Conservation (phyloP, 352 stramenopile species). For the Pythium myriotylum region DNA sequence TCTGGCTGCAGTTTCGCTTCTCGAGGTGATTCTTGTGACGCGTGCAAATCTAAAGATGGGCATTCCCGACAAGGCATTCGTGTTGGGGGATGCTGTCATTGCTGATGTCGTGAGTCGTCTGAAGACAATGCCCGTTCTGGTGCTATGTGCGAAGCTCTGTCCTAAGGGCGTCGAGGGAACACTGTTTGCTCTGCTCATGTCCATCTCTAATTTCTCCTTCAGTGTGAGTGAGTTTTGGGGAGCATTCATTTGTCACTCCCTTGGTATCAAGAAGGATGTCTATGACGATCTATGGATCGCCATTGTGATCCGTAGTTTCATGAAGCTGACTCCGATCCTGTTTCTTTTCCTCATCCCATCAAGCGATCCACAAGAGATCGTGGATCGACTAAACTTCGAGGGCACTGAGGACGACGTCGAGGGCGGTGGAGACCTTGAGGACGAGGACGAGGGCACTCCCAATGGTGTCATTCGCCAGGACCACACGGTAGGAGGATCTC, state of each 20-base stretch:
- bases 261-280: slow-evolving; percentile 90
- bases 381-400: slow-evolving; percentile 68
- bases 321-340: slow-evolving; percentile 91
- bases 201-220: slow-evolving; percentile 95
- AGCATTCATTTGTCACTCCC: slow-evolving; percentile 83
- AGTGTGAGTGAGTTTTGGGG: slow-evolving; percentile 94
- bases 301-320: slow-evolving; percentile 90
- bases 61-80: slow-evolving; percentile 95
- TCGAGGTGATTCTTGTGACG: slow-evolving; percentile 90
- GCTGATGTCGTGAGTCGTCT: slow-evolving; percentile 79
- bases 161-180: slow-evolving; percentile 95
- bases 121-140: slow-evolving; percentile 93
- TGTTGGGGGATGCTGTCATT: slow-evolving; percentile 94
- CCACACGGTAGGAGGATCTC: slow-evolving; percentile 23
- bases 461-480: slow-evolving; percentile 24
- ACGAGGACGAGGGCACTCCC: slow-evolving; percentile 25
- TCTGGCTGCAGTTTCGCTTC: slow-evolving; percentile 65
- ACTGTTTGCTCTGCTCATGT: slow-evolving; percentile 97
- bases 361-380: slow-evolving; percentile 76
- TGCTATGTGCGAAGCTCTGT: slow-evolving; percentile 94
- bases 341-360: slow-evolving; percentile 86
- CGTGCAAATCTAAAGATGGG: slow-evolving; percentile 90
- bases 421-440: slow-evolving; percentile 15
- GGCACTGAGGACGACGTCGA: slow-evolving; percentile 19
- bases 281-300: slow-evolving; percentile 93